Percentiles rank a stretch among this genome's conserved stretches.
phyloP scores from a whole-genome alignment of 495 filamentous ascomycete species.

The Lasiosphaeria miniovina region DNA sequence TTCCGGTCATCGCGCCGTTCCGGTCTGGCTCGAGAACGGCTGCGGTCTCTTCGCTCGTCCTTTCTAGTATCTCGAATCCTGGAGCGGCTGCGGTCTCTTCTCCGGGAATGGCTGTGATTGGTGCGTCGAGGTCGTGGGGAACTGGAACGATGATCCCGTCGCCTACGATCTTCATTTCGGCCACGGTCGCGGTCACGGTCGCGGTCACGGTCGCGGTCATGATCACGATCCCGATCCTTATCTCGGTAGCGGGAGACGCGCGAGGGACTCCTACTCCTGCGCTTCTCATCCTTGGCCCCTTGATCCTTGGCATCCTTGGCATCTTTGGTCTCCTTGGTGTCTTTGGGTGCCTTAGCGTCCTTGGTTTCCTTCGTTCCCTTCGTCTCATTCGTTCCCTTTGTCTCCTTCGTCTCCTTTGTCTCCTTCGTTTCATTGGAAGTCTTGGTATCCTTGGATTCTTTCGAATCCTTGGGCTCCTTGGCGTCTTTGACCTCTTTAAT shows the following conservation, averaged over 20 bases:
- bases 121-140: conserved; percentile 23
- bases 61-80: conserved; percentile 19
- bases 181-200: conserved; percentile 27
- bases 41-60: conserved; percentile 39
- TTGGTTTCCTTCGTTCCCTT: conserved; percentile 27
- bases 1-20: conserved; percentile 24
- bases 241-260: conserved; percentile 24
- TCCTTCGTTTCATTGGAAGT: conserved; percentile 20
- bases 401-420: conserved; percentile 22
- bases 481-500: conserved; percentile 25
- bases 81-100: conserved; percentile 25
- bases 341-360: conserved; percentile 18
- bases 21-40: conserved; percentile 34
- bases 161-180: conserved; percentile 24
- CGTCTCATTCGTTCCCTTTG: conserved; percentile 19
- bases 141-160: conserved; percentile 22
- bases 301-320: conserved; percentile 19
- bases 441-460: conserved; percentile 16
- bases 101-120: conserved; percentile 26
- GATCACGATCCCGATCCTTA: conserved; percentile 32
- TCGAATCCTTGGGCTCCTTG: conserved; percentile 23
- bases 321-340: conserved; percentile 9
- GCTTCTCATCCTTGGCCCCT: conserved; percentile 28
- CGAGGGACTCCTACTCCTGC: conserved; percentile 35
- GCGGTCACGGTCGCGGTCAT: conserved; percentile 30